These are phyloP conservation scores for Russula sp. DNA, from an alignment of 768 basidiomycete genomes.

Conservation along the genomic window DNA sequence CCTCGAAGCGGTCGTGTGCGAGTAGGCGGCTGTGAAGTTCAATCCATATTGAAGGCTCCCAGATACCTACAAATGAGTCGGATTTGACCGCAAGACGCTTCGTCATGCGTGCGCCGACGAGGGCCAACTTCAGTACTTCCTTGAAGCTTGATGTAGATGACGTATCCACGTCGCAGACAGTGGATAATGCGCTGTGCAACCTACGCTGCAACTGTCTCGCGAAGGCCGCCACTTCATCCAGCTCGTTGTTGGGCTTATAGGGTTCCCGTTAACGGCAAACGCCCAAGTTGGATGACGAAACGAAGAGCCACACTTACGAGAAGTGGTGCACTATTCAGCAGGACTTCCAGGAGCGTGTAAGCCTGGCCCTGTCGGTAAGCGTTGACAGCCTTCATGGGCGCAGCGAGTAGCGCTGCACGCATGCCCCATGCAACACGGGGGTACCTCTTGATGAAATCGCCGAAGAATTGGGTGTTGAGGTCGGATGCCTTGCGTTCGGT, in stretches of 20 bases:
- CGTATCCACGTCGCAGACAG: constrained; percentile 43
- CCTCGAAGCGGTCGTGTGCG: constrained; percentile 53
- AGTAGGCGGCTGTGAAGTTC: constrained; percentile 42
- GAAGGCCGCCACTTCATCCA: constrained; percentile 43
- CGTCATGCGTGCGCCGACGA: constrained; percentile 60
- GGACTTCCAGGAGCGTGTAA: constrained; percentile 61
- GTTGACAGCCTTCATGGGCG: constrained; percentile 61
- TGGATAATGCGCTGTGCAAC: constrained; percentile 43
- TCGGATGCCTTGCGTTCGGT: constrained; percentile 74
- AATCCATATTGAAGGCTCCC: constrained; percentile 59
- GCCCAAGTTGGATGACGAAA: background rate
- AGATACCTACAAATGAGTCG: constrained; percentile 37
- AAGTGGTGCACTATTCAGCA: constrained; percentile 50
- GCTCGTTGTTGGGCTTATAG: constrained; percentile 31
- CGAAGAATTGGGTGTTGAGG: constrained; percentile 68
- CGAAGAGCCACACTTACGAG: constrained; percentile 35
- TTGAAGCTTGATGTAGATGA: constrained; percentile 65
- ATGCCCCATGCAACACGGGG: constrained; percentile 61
- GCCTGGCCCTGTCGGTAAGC: constrained; percentile 69
- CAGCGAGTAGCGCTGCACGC: constrained; percentile 51
- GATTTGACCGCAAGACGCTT: constrained; percentile 38
- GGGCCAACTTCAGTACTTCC: constrained; percentile 67
- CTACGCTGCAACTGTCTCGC: constrained; percentile 44
- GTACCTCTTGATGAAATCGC: constrained; percentile 66
- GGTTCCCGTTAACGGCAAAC: background rate